Conservation (phyloP, 2,329 filamentous ascomycete genomes). For the Aspergillus latus region DNA sequence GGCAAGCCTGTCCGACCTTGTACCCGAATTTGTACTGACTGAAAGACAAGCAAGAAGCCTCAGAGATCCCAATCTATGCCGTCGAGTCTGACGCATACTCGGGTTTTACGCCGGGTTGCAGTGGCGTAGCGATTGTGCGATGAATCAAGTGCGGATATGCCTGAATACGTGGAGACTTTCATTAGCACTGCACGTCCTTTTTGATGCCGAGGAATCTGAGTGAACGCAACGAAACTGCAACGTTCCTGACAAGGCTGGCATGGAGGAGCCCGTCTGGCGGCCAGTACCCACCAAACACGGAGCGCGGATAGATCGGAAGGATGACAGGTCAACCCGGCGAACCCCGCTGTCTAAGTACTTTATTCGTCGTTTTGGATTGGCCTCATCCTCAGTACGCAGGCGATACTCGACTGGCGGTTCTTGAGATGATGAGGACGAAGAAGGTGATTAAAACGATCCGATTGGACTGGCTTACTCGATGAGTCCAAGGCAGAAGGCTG, state of each 20-base stretch:
- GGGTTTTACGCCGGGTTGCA: no score
- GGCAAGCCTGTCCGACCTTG: neutral
- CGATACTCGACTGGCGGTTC: neutral
- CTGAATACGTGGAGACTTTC: no score
- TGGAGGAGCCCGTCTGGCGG: neutral
- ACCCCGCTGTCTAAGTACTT: neutral
- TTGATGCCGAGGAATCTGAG: no score
- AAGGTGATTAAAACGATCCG: neutral
- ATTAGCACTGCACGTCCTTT: no score
- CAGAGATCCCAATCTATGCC: no score
- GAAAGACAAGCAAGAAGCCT: no score
- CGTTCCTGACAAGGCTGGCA: neutral
- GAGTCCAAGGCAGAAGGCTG: neutral
- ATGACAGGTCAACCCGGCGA: neutral
- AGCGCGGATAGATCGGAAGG: neutral
- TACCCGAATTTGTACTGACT: neutral
- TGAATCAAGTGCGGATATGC: no score
- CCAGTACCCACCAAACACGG: neutral
- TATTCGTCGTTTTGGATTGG: neutral
- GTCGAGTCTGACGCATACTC: no score
- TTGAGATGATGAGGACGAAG: neutral
- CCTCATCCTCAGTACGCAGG: neutral
- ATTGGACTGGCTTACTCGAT: neutral
- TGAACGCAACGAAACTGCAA: no score
- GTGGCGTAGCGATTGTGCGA: no score